Evolutionary conservation across 768 basidiomycete genomes (phyloP), one percentile per base, ranked within the genome.

Genomic region (Coprinopsis sp.): DNA sequence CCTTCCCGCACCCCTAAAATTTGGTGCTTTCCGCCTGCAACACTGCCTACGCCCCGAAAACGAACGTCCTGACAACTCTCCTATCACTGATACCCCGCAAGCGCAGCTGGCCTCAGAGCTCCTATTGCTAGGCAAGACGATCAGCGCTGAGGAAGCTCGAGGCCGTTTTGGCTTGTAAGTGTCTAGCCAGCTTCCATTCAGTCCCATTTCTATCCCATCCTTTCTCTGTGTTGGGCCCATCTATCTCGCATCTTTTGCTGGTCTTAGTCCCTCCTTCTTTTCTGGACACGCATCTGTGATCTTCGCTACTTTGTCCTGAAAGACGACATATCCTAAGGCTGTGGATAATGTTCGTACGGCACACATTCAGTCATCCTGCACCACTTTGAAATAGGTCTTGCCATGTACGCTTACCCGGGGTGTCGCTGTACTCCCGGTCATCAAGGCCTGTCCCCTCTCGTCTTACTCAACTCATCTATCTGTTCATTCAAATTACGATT

Each of bases 151-250:
- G 13, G 82, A 89, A 36, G 87, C 88, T 16, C 71, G 79, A 40
- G 72, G 72, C 43, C 75, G 81, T 44, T 90, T 87, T 59, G 77
- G 84, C 54, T 88, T 90, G 88, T 88, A 54, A 69, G 81, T 73
- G 14, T 11, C 61, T 54, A 38, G 46, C 31, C 38, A 36, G 30
- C 52, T 50, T 49, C 52, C 52, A 39, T 44, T 40, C 51, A 25
- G 43, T 28, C 34, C 30, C 27, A 22, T 46, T 45, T 33, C 28
- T 28, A 33, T 41, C 21, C 33, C 38, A 28, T 33, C n/a, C 23
- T 28, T 21, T 19, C 24, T 27, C 34, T 33, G 30, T 30, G 13
- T 34, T 14, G 19, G 36, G 27, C 37, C 37, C 14, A 27, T 22
- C 30, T 33, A 25, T 45, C 45, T 8, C 37, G 16, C 33, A 21